These are phyloP conservation scores for Xylaria castorea DNA, from an alignment of 495 filamentous ascomycete species.

Conservation along the genomic window DNA sequence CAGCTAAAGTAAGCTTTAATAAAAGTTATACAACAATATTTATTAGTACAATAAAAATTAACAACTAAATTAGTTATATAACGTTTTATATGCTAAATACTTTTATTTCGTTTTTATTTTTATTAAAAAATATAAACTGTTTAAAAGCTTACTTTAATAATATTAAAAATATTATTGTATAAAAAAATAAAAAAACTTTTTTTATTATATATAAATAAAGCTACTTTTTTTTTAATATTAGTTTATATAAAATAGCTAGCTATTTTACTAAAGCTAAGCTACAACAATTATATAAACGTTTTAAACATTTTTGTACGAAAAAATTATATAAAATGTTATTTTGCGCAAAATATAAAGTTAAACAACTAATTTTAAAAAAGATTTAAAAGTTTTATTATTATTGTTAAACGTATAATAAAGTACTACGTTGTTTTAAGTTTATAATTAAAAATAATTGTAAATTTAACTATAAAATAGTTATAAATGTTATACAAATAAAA, in stretches of 20 bases:
- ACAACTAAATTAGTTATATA: not conserved
- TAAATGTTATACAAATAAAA: not conserved
- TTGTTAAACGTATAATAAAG: too few relatives aligned
- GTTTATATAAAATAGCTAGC: not conserved
- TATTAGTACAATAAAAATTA: not conserved
- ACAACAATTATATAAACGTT: not conserved
- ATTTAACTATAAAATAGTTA: conserved; percentile 8
- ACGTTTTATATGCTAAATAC: not conserved
- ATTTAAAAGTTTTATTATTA: not conserved
- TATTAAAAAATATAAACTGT: not conserved
- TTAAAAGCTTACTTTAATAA: not conserved
- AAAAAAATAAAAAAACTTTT: not conserved
- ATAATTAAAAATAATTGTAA: not conserved
- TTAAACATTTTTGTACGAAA: conserved; percentile 12
- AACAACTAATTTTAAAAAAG: conserved; percentile 1
- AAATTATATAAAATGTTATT: not conserved
- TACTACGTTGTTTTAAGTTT: too few relatives aligned
- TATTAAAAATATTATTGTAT: conserved; percentile 4
- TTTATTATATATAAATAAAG: conserved; percentile 7
- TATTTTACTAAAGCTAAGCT: not conserved
- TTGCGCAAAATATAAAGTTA: not conserved
- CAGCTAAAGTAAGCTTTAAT: not conserved
- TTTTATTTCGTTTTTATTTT: not conserved
- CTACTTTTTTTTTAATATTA: not conserved
- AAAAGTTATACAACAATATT: not conserved